Percentiles rank a stretch among this genome's conserved stretches.
Conservation (phyloP, 2,329 filamentous ascomycete species). For the Cryphonectria naterciae region DNA sequence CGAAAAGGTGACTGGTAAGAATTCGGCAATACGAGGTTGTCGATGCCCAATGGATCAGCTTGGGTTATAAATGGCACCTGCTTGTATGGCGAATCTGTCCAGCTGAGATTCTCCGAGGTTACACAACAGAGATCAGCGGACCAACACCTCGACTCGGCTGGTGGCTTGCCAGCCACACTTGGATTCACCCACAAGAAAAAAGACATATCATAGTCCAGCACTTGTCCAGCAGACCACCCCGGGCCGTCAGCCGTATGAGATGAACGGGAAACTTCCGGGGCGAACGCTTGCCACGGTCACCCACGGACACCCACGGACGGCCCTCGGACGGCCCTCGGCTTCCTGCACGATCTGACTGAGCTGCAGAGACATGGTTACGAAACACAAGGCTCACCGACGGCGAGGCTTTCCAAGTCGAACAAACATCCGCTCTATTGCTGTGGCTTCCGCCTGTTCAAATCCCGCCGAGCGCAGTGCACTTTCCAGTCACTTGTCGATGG, state of each 20-base stretch:
- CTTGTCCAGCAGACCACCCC: not conserved
- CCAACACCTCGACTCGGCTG: not conserved
- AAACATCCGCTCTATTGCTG: not conserved
- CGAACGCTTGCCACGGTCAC: not conserved
- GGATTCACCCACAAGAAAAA: not conserved
- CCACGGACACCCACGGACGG: not conserved
- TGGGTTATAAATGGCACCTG: not conserved
- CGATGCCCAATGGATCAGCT: not conserved
- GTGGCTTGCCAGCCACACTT: not conserved
- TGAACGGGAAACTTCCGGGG: not conserved
- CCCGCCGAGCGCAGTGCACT: not conserved
- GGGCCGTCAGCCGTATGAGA: slow-evolving; percentile 3
- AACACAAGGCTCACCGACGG: not conserved
- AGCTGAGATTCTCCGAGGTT: not conserved
- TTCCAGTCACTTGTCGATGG: not conserved
- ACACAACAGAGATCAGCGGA: slow-evolving; percentile 1
- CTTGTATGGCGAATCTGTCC: not conserved
- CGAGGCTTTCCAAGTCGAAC: not conserved
- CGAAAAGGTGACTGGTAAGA: not conserved
- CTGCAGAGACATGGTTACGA: not conserved
- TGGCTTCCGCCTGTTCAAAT: not conserved
- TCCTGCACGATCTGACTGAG: slow-evolving; percentile 2
- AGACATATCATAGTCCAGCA: not conserved
- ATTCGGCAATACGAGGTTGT: slow-evolving; percentile 4
- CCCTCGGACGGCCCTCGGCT: slow-evolving; percentile 1